Evolutionary conservation across 768 basidiomycete species (phyloP), one percentile per base, ranked within the genome.

Genomic region (Dacryopinax primogenitus): DNA sequence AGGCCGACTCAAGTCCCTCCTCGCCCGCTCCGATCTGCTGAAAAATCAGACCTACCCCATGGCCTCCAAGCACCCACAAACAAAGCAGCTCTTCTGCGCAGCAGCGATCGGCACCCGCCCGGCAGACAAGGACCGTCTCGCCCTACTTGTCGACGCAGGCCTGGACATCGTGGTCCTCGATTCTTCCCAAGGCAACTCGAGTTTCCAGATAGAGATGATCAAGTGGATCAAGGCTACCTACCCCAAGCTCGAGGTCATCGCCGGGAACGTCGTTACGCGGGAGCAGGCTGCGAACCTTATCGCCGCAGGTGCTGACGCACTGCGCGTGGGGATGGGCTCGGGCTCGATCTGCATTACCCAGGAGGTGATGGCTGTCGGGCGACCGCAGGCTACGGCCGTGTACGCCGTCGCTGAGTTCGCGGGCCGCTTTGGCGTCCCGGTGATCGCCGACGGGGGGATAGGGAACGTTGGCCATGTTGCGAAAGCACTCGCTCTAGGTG

Each of bases 261-360:
- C 92, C 1, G 95, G 96, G 39, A 98, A 99, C 74, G 94, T 99
- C 67, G 95, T 99, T 68, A 97, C 94, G 3, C 87, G 96, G 65
- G 94, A 96, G 73, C 96, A 98, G 73, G 95, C 96, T 0, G 96
- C 96, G 16, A 84, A 80, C 26, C 84, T 99, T 66, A 97, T 99
- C 69, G 86, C 82, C 9, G 94, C 92, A 1, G 96, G 96, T 44
- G 96, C 94, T 1, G 96, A 99, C 70, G 95, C 82, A n/a, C 82
- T 98, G 12, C 87, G 92, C 26, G 82, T 99, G 36, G 96, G 96
- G 41, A 99, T 99, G 96, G 96, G 96, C 36, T 90, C 88, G 7
- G 96, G 96, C 9, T 95, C 92, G 3, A 99, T 99, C 73, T 99
- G 96, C 74, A 99, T 99, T 77, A 99, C 96, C 4, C 96, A 99